Evolutionary conservation across 1,139 yeast genomes (phyloP), one percentile per base, ranked within the genome.

Genomic region (Williopsis jadinii): DNA sequence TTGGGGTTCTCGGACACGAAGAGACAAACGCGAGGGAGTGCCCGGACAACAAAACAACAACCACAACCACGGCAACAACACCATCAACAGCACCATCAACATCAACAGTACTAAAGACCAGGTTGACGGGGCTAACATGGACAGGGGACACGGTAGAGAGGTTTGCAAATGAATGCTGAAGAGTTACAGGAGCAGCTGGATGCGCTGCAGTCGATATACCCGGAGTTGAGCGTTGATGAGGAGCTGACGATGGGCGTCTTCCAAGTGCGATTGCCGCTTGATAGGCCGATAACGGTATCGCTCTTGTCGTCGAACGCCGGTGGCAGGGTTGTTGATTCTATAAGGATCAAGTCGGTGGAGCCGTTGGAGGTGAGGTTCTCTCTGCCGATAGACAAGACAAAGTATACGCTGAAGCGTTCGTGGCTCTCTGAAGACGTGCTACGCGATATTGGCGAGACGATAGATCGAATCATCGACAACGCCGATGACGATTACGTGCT

Each of bases 151-250:
- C 24, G 10, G 30, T 11, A 6, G 30, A 28, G 6, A 28, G 30
- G 6, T 11, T n/a, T 32, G 28, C n/a, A 14, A 24, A 32, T 14
- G 28, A n/a, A 6, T 55, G 31, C 39, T 42, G 11, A 46, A 6
- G 42, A 41, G 14, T 35, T 55, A 15, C 35, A 33, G 11, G 71
- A 72, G 44, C 83, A 77, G 49, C 54, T 79, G 27, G 70, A 67
- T 39, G 67, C 77, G 2, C 52, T 78, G 30, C 50, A 50, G 41
- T 70, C 73, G 4, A 77, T 78, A 36, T 80, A 66, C 50, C 80
- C 80, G 1, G 76, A 76, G 47, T 54, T 66, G 2, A 13, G 36
- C 31, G 9, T 8, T 6, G 10, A 28, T 31, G 13, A 34, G 38
- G 30, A 28, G 12, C n/a, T 28, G 5, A 28, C n/a, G 11, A 11